Conservation (phyloP, 2,329 filamentous ascomycete genomes). For the Sporothrix phasma region DNA sequence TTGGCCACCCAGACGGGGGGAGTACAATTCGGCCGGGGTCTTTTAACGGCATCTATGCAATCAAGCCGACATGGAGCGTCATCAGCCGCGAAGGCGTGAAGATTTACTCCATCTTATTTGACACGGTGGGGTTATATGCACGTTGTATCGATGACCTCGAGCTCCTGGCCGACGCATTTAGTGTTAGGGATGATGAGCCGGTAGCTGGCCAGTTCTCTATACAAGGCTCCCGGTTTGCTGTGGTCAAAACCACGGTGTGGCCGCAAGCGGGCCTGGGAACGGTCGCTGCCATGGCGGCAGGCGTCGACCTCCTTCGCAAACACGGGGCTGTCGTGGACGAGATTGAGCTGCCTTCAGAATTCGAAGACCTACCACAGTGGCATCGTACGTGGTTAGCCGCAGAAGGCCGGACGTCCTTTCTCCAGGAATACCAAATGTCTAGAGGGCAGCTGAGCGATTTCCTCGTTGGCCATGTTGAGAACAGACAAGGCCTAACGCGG, state of each 20-base stretch:
- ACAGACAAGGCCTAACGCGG: constrained; percentile 32
- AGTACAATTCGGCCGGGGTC: constrained; percentile 54
- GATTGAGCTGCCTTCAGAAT: constrained; percentile 40
- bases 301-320: constrained; percentile 29
- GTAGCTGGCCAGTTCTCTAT: constrained; percentile 26
- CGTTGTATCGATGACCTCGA: constrained; percentile 49
- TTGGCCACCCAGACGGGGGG: constrained; percentile 59
- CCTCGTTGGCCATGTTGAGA: constrained; percentile 43
- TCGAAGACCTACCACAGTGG: constrained; percentile 41
- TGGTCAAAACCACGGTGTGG: constrained; percentile 46
- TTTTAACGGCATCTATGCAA: constrained; percentile 53
- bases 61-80: constrained; percentile 57
- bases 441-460: constrained; percentile 37
- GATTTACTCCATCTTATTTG: constrained; percentile 47
- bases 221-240: constrained; percentile 41
- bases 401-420: constrained; percentile 44
- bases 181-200: constrained; percentile 40
- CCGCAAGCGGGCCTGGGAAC: constrained; percentile 36
- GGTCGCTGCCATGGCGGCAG: constrained; percentile 32
- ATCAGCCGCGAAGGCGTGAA: constrained; percentile 53
- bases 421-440: constrained; percentile 40
- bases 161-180: constrained; percentile 44
- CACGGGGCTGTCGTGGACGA: constrained; percentile 48
- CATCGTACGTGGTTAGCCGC: constrained; percentile 39
- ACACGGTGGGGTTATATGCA: constrained; percentile 53